Base-by-base conservation (phyloP, 495 filamentous ascomycete genomes). In the Penicillium egyptiacum region DNA sequence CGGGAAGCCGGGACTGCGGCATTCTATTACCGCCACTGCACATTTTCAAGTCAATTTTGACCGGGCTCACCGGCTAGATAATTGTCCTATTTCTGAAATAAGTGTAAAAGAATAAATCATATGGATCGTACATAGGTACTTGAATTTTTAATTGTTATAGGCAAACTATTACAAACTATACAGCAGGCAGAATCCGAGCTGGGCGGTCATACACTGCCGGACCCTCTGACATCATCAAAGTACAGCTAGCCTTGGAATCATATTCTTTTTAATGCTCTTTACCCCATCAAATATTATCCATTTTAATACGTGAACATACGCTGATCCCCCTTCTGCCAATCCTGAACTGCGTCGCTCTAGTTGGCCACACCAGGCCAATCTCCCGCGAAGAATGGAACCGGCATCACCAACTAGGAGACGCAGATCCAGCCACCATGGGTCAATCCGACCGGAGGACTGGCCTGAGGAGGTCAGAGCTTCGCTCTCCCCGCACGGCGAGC, bases 391-490 rank as follows among this genome's bases (percentile, higher is more conserved):
- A 26, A 68, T 65, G 62, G 14, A 59, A 16, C 22, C 50, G n/a
- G 58, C 41, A 57, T 26, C 49, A 42, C 23, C 45, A 12, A 23
- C 54, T 58, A 28, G n/a, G 44, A 31, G 50, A 28, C 1, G 37
- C 39, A 23, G 22, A 22, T 48, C 57, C 19, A 35, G 40, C 5
- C 53, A 47, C 8, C 17, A 57, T 31, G 55, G 49, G 2, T 45
- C 31, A 11, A 59, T 56, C 8, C 57, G 23, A 31, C 56, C 61
- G 1, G 52, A 57, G 12, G 64, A 67, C 45, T 69, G 58, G 66
- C 52, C 57, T 0, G 45, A 55, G 6, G 56, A 56, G 9, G 25
- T 55, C 5, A 60, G 26, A 9, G 20, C 30, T 14, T 17, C 51
- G 16, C 19, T 22, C 20, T 46, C 48, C 1, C 50, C 45, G 1